phyloP scores from a whole-genome alignment of 2,329 filamentous ascomycete genomes.

The Sporothrix brasiliensis region DNA sequence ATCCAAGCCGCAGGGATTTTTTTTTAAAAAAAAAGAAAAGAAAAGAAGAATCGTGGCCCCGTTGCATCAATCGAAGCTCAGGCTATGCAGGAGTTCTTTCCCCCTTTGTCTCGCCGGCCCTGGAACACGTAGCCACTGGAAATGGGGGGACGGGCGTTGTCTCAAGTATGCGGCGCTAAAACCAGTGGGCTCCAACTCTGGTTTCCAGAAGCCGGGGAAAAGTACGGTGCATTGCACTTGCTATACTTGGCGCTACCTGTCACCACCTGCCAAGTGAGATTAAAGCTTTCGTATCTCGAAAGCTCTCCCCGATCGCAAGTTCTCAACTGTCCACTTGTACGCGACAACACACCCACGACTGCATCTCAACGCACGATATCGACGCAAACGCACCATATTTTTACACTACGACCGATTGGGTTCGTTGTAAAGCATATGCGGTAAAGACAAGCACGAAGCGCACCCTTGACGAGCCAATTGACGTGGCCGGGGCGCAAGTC shows the following conservation, averaged over 20 bases:
- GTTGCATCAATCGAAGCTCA: constrained; percentile 12
- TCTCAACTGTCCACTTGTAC: constrained; percentile 7
- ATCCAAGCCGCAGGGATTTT: not conserved
- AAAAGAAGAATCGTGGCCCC: not conserved
- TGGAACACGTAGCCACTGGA: not conserved
- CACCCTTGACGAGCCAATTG: not conserved
- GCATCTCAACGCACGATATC: not conserved
- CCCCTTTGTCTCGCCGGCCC: constrained; percentile 5
- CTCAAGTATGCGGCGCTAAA: constrained; percentile 30
- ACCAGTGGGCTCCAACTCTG: constrained; percentile 20
- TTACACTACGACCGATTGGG: not conserved
- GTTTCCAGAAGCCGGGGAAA: constrained; percentile 17
- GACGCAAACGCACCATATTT: not conserved
- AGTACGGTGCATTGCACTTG: constrained; percentile 16
- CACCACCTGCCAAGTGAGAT: constrained; percentile 1
- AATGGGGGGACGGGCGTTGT: constrained; percentile 5
- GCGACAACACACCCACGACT: not conserved
- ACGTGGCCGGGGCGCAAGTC: constrained; percentile 20
- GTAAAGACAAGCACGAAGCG: constrained; percentile 16
- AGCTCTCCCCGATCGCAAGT: not conserved
- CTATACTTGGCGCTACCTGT: constrained; percentile 14
- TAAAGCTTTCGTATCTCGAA: constrained; percentile 27
- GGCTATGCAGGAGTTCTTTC: constrained; percentile 26
- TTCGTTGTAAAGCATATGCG: not conserved
- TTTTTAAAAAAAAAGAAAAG: too few species aligned